Evolutionary conservation across 2,329 filamentous ascomycete species (phyloP), one percentile per base, ranked within the genome.

Genomic region (Ceratocystis alfenasii): DNA sequence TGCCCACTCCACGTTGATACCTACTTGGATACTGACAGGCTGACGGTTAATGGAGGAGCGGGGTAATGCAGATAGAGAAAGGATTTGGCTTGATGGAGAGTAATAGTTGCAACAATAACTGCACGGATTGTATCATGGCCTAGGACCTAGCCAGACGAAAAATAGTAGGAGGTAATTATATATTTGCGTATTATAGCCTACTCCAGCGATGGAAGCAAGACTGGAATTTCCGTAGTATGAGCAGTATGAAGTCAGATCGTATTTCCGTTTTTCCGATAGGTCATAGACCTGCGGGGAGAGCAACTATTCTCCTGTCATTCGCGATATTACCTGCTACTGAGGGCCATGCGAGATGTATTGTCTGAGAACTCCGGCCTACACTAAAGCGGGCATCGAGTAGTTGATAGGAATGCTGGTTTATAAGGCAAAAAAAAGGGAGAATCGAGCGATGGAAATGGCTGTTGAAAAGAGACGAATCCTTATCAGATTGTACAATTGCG

Each of bases 401-500:
- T 25, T 50, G 48, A 25, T 10, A 22, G 17, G 48, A 53, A 10
- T 53, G 48, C 22, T 1, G 48, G 17, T 6, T 53, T 15, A 15
- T 2, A 28, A 28, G 25, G 4, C 2, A 53, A 25, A 8, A 48
- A 48, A 22, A 12, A 12, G 48, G 48, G n/a, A 28, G 5, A 36
- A 59, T n/a, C 10, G 36, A 41, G 10, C 4, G 12, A 5, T 15
- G 36, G 36, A 12, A 41, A 41, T 41, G 36, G 3, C n/a, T 33
- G 22, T 15, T 53, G 20, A 53, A 25, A 4, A 8, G 55, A 36
- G 7, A 28, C 15, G 3, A 7, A 36, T 36, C 33, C 55, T 59
- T 59, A 59, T 59, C 55, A 59, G 55, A 36, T 59, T n/a, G 28
- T 33, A 12, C 28, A 59, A 59, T 36, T 59, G 55, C 55, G 55